Evolutionary conservation across 2,329 filamentous ascomycete species (phyloP), one percentile per base, ranked within the genome.

Genomic region (Diaporthe vexans): DNA sequence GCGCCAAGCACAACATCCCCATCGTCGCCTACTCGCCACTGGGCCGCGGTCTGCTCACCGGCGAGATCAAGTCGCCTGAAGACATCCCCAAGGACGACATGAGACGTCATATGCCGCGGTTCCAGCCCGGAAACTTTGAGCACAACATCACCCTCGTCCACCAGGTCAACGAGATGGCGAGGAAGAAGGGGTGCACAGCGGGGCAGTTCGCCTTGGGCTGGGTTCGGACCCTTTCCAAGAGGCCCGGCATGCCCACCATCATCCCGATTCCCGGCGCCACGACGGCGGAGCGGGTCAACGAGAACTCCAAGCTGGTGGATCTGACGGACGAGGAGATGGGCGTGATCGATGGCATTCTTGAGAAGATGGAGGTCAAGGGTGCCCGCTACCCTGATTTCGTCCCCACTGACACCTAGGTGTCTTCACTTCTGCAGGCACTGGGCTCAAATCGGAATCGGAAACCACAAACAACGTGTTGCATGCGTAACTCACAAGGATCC

Each of bases 221-320:
- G 92, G 82, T 91, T 3, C 78, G 86, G 58, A 82, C 86, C 1
- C 83, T 91, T 54, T 88, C 85, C 56, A 83, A 82, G 69, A 85
- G 84, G 48, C 85, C 88, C 8, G 90, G 88, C 52, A 86, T 89
- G 86, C 89, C 88, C 29, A 81, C 79, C 21, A 88, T 93, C 75
- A 88, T 94, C 68, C 91, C 92, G 8, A 93, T 94, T 75, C 92
- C 92, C 0, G 92, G 92, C 3, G 89, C 92, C 11, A 90, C 89
- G 0, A 90, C 86, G 6, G 84, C 83, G 13, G 86, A 83, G 51
- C 85, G 91, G 29, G 86, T 93, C 15, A 78, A 84, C n/a, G 92
- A 94, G 85, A 94, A 94, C 77, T 82, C 85, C 43, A 86, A 84
- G 74, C 76, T 84, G 48, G 83, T 91, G 7, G 82, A 86, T 1